Evolutionary conservation across 345 rosid species (phyloP).

Genomic region (Hirschfeldia incana): DNA sequence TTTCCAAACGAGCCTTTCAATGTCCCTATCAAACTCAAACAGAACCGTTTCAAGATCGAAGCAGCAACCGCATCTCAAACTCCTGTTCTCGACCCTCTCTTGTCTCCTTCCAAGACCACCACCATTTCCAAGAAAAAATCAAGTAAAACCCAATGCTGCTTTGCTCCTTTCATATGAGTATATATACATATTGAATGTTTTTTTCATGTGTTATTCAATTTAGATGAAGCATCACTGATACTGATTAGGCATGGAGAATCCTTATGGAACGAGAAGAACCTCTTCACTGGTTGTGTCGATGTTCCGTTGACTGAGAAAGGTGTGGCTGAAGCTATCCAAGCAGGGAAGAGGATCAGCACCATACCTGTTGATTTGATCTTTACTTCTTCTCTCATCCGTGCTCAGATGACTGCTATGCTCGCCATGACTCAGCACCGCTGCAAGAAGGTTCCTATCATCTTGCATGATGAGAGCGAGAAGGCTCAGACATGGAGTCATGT

Average conservation of each 20-base stretch:
- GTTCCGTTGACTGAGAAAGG: conserved; percentile 97
- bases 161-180: too few species aligned
- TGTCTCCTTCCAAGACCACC: conserved; percentile 48
- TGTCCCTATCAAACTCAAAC: conserved; percentile 37
- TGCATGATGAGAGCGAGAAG: conserved; percentile 76
- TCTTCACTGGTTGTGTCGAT: conserved; percentile 96
- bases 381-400: conserved; percentile 89
- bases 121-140: conserved; percentile 55
- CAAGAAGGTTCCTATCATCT: conserved; percentile 85
- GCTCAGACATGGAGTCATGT: conserved; percentile 85
- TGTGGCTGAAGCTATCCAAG: conserved; percentile 95
- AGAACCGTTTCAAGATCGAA: conserved; percentile 42
- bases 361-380: conserved; percentile 93
- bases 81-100: conserved; percentile 55
- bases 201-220: too few species aligned
- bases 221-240: conserved; percentile 90
- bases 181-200: too few species aligned
- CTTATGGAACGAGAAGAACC: conserved; percentile 96
- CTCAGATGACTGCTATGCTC: conserved; percentile 99
- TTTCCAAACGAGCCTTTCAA: conserved; percentile 40
- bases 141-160: conserved; percentile 42
- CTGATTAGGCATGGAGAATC: conserved; percentile 96
- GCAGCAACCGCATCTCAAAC: conserved; percentile 62
- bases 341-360: conserved; percentile 95
- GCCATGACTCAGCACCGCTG: conserved; percentile 98